Conservation (phyloP, 345 rosid species). For the Aethionema arabicum region DNA sequence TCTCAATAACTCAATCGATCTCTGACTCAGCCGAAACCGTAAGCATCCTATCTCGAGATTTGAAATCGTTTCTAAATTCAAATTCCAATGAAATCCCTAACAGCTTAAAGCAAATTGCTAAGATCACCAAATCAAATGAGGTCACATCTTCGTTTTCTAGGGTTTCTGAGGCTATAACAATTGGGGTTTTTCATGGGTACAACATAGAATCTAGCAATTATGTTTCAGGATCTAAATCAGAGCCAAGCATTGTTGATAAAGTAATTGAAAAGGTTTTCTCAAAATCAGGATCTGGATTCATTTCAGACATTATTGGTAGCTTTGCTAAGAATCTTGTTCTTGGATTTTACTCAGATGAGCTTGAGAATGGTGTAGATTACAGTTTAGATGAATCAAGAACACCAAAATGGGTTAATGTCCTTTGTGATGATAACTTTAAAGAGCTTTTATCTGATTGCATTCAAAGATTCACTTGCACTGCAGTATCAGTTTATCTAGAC, state of each 20-base stretch:
- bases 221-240: slow-evolving; percentile 25
- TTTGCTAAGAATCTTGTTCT: slow-evolving; percentile 87
- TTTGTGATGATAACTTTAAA: slow-evolving; percentile 57
- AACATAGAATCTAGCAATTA: slow-evolving; percentile 28
- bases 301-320: slow-evolving; percentile 82
- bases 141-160: slow-evolving; percentile 54
- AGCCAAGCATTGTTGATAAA: slow-evolving; percentile 47
- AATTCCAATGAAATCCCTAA: slow-evolving; percentile 80
- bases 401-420: slow-evolving; percentile 56
- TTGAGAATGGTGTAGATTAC: slow-evolving; percentile 11
- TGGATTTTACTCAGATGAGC: slow-evolving; percentile 57
- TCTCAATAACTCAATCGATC: slow-evolving; percentile 65
- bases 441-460: slow-evolving; percentile 77
- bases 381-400: slow-evolving; percentile 38
- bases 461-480: slow-evolving; percentile 77
- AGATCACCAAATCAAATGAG: slow-evolving; percentile 65
- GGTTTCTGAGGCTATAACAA: slow-evolving; percentile 62
- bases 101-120: slow-evolving; percentile 82
- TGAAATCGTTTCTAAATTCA: slow-evolving; percentile 64
- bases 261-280: slow-evolving; percentile 77
- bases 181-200: slow-evolving; percentile 66
- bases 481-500: slow-evolving; percentile 82
- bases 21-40: slow-evolving; percentile 71
- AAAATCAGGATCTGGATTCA: slow-evolving; percentile 70
- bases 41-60: slow-evolving; percentile 61